phyloP scores from a whole-genome alignment of 2,329 filamentous ascomycete species.

The Penicillium palitans region DNA sequence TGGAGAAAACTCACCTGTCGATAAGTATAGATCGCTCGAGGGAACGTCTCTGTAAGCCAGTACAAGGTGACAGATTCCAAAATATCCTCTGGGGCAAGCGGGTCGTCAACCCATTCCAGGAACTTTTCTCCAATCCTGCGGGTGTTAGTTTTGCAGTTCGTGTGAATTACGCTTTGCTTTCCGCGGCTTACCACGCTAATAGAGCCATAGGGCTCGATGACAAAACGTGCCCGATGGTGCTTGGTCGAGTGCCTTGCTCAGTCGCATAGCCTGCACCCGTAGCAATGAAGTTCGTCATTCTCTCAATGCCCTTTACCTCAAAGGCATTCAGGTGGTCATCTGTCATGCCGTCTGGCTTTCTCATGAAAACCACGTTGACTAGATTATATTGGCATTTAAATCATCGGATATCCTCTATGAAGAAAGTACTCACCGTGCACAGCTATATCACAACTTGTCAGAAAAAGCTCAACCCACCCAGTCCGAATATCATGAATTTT shows the following conservation, averaged over 20 bases:
- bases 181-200: conserved; percentile 31
- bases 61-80: conserved; percentile 39
- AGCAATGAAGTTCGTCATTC: conserved; percentile 20
- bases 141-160: background rate
- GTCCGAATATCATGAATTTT: background rate
- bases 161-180: background rate
- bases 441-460: conserved; percentile 17
- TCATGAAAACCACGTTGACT: conserved; percentile 34
- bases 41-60: conserved; percentile 43
- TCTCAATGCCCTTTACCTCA: conserved; percentile 35
- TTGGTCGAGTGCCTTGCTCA: conserved; percentile 35
- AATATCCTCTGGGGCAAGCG: conserved; percentile 34
- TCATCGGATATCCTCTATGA: background rate
- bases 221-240: conserved; percentile 39
- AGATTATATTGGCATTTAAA: conserved; percentile 7
- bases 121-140: conserved; percentile 44
- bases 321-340: conserved; percentile 22
- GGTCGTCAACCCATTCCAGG: conserved; percentile 39
- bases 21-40: conserved; percentile 36
- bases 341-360: conserved; percentile 25
- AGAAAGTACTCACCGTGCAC: conserved; percentile 29
- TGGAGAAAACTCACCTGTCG: conserved; percentile 26
- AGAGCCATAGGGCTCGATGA: conserved; percentile 34
- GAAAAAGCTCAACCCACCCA: background rate
- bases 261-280: conserved; percentile 28